Evolutionary conservation across 768 basidiomycete genomes (phyloP), one percentile per base, ranked within the genome.

Genomic region (Podaxis sp.): DNA sequence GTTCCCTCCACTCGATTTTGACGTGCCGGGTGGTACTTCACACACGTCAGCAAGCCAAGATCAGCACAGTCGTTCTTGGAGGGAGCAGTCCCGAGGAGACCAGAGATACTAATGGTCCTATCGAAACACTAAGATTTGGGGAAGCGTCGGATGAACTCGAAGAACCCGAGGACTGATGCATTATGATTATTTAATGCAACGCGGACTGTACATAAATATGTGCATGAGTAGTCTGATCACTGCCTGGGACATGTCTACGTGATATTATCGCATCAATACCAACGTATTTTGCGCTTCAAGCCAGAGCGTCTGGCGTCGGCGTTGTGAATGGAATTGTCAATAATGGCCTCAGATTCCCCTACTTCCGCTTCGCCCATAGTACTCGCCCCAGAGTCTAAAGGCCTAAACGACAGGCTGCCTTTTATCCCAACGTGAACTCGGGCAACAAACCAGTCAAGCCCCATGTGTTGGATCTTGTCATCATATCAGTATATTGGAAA

Each of bases 361-460:
- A 72, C 81, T 53, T 80, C 82, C 26, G 74, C 80, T 5, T 79
- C 84, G 4, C 85, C 86, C 7, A 77, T 82, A 68, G 70, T 82
- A 28, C 78, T 88, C 64, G 87, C 86, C 2, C 87, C 87, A 63
- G 85, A 88, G 48, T 83, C 84, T 22, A 87, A 86, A 0, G 86
- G 69, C 63, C 83, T 49, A 83, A 87, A 65, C 84, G 91, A 20
- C 84, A 86, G 68, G 87, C 90, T 3, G 89, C 91, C 2, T 87
- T 90, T 70, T 93, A 94, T 70, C 90, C 91, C 0, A 87, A 89
- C 73, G 75, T 85, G 69, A 89, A 87, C 71, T 78, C 87, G 8
- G 71, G 80, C 12, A 89, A 88, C 72, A 93, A 91, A 71, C 85
- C 84, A 0, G 80, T 85, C 74, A 94, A 94, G 67, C 91, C 93